Evolutionary conservation across 768 basidiomycete species (phyloP), one percentile per base, ranked within the genome.

Genomic region (Suillus occidentalis): DNA sequence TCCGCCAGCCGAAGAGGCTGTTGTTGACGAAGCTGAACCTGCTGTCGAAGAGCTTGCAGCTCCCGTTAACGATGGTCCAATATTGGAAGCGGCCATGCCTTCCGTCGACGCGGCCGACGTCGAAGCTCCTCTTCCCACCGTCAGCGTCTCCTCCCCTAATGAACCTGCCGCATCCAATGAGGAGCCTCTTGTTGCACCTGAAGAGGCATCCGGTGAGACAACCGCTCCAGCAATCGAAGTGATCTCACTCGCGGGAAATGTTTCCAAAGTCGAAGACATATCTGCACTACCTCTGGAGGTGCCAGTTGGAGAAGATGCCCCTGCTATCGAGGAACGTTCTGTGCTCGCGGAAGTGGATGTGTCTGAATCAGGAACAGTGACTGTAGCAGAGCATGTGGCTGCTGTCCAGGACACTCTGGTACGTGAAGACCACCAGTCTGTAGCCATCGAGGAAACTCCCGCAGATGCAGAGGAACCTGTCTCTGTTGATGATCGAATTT

Each of bases 381-480:
- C 5, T 7, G 18, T 59, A 20, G 40, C 28, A 31, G 25, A 61
- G 45, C 52, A 58, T 3, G 20, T 34, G n/a, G 25, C 39, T 34
- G 53, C 37, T 37, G 18, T 53, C 5, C 36, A 47, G 18, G 69
- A 61, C 16, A 28, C 56, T 25, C 9, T 3, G 4, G 65, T 36
- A 31, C 47, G 28, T 20, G 60, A 37, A 39, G 68, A 63, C 18
- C 34, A 61, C 13, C 34, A 58, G 50, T 8, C 43, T 16, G 62
- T 42, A 18, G 65, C 56, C 25, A 65, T 67, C 39, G 66, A 69
- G 56, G 25, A n/a, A 49, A 50, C 25, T 25, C n/a, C 16, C 12
- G 52, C 55, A 43, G 55, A 61, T 7, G 43, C 22, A 47, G 28
- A 28, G 47, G 16, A 57, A 25, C 42, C 50, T 25, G 36, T 53